These are phyloP conservation scores for Ogataea saltuana DNA, from an alignment of 805 yeast genomes.

Conservation along the genomic window DNA sequence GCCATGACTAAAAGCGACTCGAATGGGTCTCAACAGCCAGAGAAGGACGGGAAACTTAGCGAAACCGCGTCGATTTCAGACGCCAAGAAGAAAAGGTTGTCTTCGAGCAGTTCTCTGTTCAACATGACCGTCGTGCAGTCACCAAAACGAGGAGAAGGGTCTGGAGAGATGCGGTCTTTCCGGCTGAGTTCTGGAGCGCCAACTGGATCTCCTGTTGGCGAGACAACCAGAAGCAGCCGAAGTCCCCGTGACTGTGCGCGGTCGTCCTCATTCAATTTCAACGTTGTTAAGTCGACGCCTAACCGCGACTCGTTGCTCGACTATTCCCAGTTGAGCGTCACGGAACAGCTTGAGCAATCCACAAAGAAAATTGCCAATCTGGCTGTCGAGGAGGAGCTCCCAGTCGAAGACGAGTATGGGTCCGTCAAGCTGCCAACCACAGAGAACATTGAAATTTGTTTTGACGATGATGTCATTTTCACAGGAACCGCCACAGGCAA, in stretches of 20 bases:
- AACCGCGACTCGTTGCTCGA: conserved; percentile 1
- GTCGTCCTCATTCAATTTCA: conserved; percentile 17
- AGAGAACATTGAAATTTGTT: conserved; percentile 24
- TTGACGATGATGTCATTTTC: conserved; percentile 25
- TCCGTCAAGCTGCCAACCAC: conserved; percentile 21
- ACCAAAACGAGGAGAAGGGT: conserved; percentile 1
- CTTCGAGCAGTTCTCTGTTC: conserved; percentile 20
- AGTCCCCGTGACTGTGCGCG: conserved; percentile 1
- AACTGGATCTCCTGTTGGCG: not conserved
- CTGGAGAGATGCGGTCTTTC: conserved; percentile 15
- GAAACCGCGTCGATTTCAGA: conserved; percentile 1
- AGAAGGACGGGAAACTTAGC: not conserved
- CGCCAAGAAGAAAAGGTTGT: not conserved
- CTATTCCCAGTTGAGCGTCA: not conserved
- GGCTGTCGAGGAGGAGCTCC: conserved; percentile 3
- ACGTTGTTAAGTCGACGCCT: conserved; percentile 8
- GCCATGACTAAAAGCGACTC: too few relatives aligned
- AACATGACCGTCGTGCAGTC: conserved; percentile 23
- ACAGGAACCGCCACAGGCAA: not conserved
- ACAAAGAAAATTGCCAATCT: conserved; percentile 7
- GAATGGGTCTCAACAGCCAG: not conserved
- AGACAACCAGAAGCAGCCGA: not conserved
- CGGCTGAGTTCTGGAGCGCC: conserved; percentile 7
- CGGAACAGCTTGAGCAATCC: conserved; percentile 3
- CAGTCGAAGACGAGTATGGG: conserved; percentile 13